Percentiles rank a stretch among this genome's conserved stretches.
These are phyloP conservation scores for Neckera pumila DNA, from an alignment of 225 moss, liverwort and hornwort species.

Conservation along the genomic window DNA sequence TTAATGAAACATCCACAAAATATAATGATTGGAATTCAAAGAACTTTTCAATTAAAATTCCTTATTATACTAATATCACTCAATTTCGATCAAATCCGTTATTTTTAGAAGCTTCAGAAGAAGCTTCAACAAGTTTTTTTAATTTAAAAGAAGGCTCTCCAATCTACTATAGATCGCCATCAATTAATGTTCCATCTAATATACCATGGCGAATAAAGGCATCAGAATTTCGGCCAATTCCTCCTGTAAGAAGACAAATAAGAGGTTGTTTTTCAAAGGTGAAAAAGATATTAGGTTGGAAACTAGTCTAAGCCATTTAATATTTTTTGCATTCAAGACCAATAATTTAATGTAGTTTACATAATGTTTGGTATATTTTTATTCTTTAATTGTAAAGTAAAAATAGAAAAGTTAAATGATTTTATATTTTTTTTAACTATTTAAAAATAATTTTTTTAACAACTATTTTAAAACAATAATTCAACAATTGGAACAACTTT, in stretches of 20 bases:
- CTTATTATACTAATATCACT: not conserved
- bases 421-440: too few species aligned
- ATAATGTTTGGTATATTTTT: not conserved
- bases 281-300: not conserved
- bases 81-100: constrained; percentile 3
- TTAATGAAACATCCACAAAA: not conserved
- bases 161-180: not conserved
- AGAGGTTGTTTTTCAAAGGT: not conserved
- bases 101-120: not conserved
- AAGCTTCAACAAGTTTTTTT: not conserved
- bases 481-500: not conserved
- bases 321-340: not conserved
- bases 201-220: constrained; percentile 7
- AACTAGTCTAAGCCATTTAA: not conserved
- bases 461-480: too few species aligned
- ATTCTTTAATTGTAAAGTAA: not conserved
- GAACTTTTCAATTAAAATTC: not conserved
- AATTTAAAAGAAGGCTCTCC: not conserved
- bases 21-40: not conserved
- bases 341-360: not conserved
- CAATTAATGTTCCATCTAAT: not conserved
- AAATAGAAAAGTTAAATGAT: too few species aligned
- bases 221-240: not conserved
- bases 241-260: not conserved
- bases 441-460: not conserved